Base-by-base conservation (phyloP, 108 stramenopile species). In the Nannochloropsis granulata region DNA sequence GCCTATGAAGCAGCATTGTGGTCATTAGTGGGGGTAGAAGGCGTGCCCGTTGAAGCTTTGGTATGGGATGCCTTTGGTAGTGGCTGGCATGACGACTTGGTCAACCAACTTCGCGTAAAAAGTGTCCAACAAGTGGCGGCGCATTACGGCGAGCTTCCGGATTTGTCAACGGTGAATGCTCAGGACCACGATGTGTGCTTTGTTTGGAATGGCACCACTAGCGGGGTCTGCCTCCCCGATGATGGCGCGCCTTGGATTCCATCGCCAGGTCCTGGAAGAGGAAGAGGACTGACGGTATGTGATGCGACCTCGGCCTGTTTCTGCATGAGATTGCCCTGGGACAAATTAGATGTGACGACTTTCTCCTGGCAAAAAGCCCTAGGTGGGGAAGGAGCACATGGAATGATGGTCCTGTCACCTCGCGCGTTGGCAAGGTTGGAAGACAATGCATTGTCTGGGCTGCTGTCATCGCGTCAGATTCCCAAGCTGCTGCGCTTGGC, bases 311-410 rank as follows among this genome's bases (percentile, higher is more conserved):
- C 95, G 44, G 99, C 99, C 71, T 96, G 95, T 83, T 99, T 99
- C 90, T 96, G 97, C 79, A 98, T 98, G 99, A 91, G 97, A 45
- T 97, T 99, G 93, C 95, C 95, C 43, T 98, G 98, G 97, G 91
- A 93, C 83, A 99, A 99, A 92, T 88, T 97, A 80, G 99, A 99
- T 90, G 94, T 99, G 42, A 96, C 95, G 45, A 99, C 99, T 45
- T 99, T 97, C 92, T 95, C 95, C 14, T 99, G 99, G 99, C 99
- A 99, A 90, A 99, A 99, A 95, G 99, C 97, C 13, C 91, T 99
- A 42, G 99, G 99, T 19, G 99, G 99, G 25, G 99, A 99, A 93
- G 99, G 97, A 43, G 98, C 94, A 79, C 99, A 99, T 87, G 99
- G 99, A 46, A 91, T 99, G 85, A 91, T 99, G 86, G 93, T 99